Conservation (phyloP, 1,284 basidiomycete species). For the Malassezia arunalokei region DNA sequence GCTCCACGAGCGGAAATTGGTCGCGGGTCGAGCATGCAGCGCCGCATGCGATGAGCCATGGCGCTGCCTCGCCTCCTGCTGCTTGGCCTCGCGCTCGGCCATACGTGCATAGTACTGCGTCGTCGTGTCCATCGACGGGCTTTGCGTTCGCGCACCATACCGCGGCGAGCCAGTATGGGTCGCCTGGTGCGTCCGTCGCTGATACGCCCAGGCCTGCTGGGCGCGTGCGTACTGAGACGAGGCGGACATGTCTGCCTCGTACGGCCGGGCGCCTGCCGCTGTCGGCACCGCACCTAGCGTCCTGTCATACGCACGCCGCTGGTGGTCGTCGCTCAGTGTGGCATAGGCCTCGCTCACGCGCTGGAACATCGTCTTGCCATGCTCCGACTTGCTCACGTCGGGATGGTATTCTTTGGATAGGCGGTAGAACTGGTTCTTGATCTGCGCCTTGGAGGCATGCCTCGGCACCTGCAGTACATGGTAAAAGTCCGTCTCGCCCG, state of each 20-base stretch:
- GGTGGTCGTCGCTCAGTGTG: conserved; percentile 21
- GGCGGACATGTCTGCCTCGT: conserved; percentile 3
- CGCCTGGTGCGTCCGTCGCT: conserved; percentile 15
- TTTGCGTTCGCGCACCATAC: not conserved
- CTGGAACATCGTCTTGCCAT: conserved; percentile 40
- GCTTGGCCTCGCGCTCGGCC: conserved; percentile 15
- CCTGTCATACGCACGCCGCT: conserved; percentile 13
- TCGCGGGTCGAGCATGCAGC: conserved; percentile 5
- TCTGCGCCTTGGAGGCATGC: conserved; percentile 32
- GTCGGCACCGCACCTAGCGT: not conserved
- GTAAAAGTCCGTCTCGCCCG: conserved; percentile 20
- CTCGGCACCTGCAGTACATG: conserved; percentile 21
- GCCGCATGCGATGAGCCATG: conserved; percentile 2
- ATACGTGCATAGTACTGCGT: conserved; percentile 16
- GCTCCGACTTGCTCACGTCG: conserved; percentile 34
- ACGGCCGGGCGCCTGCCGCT: not conserved
- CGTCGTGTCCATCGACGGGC: conserved; percentile 17
- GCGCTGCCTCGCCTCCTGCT: conserved; percentile 5
- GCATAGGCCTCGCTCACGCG: conserved; percentile 41
- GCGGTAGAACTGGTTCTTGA: conserved; percentile 45
- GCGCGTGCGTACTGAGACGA: not conserved
- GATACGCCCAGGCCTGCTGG: conserved; percentile 42
- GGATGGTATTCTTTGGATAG: conserved; percentile 43
- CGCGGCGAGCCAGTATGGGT: conserved; percentile 1
- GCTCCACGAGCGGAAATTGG: conserved; percentile 8